Evolutionary conservation across 371 early-diverging fungal genomes (phyloP), one percentile per base, ranked within the genome.

Genomic region (Mucor irregularis): DNA sequence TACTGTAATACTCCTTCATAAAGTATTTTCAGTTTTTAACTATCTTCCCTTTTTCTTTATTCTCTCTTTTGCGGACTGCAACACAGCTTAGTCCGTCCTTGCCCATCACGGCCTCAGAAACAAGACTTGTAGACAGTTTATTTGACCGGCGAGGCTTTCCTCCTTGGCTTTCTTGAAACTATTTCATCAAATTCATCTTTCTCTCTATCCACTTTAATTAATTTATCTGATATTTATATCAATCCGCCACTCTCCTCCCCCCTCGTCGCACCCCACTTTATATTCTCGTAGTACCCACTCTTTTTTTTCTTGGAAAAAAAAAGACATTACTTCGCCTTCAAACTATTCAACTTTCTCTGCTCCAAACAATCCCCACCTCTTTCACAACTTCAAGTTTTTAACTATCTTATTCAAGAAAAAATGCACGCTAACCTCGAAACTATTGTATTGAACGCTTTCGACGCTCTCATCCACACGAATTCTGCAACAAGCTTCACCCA

Each of bases 101-200:
- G 78, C 80, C 82, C 85, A 84, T 81, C 82, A 84, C 85, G 85
- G 72, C 82, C 74, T 75, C 78, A 82, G 81, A 78, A 80, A 84
- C 71, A 76, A 82, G 71, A 75, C 81, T 81, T 65, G 70, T 74
- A 56, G 64, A 73, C 63, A 81, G 78, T 66, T 74, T 80, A 77
- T 80, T 80, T 76, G 74, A 82, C 78, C 80, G 76, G 74, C 70
- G 78, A 63, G 83, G 84, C 69, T 82, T 81, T 62, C 82, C 85
- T 74, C 85, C 85, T 76, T 84, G 85, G 85, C 83, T 80, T 68
- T 68, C 74, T 65, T 72, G 69, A 73, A 61, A 58, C 57, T 56
- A 17, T 37, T 39, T 34, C 44, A 42, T 58, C 58, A 44, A 52
- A 43, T 45, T 13, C 46, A n/a, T 38, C 29, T 19, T 24, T 25